Evolutionary conservation across 208 protist species (phyloP), one percentile per base, ranked within the genome.

Genomic region (Wallacemonas sp.): DNA sequence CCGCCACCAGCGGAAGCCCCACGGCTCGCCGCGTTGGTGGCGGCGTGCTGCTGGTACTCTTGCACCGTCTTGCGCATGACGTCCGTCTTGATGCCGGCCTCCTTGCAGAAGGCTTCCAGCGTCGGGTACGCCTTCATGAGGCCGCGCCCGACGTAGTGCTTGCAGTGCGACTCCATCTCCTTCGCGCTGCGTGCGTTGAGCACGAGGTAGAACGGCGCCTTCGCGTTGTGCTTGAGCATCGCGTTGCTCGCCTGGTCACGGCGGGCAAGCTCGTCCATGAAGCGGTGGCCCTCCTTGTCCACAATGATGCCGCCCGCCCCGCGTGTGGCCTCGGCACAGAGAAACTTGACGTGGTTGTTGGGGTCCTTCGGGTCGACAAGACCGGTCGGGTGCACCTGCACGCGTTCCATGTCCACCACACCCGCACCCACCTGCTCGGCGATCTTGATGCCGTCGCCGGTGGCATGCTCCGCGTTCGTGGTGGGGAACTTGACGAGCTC

Each of bases 321-420:
- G 44, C 97, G 81, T 37, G 98, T 78, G 22, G 95, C 95, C 79
- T 99, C 97, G 12, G 97, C 91, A 33, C 87, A 93, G 10, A 98
- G 89, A 52, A 97, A 97, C 80, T 98, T 98, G 22, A 81, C 78
- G 29, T 74, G 74, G 33, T 78, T 81, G 26, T 61, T 59, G 0
- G 95, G 96, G 37, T 98, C 77, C 39, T 62, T 76, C 10, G 92
- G 92, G 67, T 98, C 76, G 17, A 98, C 79, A 32, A 98, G 91
- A 36, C 85, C 90, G 30, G 95, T 97, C 8, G 97, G 97, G 73
- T 99, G 97, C 10, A 98, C 73, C 73, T 94, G 85, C 21, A 92
- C 78, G 24, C 65, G 59, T 37, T 86, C 76, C 82, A 89, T 86
- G 34, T 92, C 85, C 24, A 83, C 68, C 29, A 85, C 64, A 10